Conservation (phyloP, 2,329 filamentous ascomycete genomes). For the Clarireedia paspali region DNA sequence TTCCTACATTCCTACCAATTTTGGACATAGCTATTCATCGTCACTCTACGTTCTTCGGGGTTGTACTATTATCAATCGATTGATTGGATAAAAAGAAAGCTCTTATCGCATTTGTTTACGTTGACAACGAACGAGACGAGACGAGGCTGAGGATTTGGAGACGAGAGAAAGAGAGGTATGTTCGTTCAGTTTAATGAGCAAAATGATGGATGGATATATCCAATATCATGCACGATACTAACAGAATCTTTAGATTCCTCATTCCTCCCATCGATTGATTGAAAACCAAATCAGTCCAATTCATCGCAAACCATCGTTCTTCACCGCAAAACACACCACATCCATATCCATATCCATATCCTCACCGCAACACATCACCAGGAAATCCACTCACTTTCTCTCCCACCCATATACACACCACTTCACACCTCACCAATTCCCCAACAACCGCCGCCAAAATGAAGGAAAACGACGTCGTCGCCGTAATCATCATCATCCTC, state of each 20-base stretch:
- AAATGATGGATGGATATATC: too few relatives aligned
- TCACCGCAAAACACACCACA: not conserved
- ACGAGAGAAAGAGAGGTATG: too few relatives aligned
- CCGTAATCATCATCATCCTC: constrained; percentile 60
- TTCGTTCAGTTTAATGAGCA: too few relatives aligned
- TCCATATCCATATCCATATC: not conserved
- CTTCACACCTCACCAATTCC: not conserved
- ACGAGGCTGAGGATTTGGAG: not conserved
- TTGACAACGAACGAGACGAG: not conserved
- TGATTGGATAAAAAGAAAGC: not conserved
- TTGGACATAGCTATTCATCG: not conserved
- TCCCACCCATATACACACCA: too few relatives aligned
- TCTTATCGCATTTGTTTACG: not conserved
- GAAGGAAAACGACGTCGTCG: constrained; percentile 61
- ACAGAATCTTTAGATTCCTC: too few relatives aligned
- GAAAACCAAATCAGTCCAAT: too few relatives aligned
- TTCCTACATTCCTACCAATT: not conserved
- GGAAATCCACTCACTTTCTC: too few relatives aligned
- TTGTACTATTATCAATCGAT: not conserved
- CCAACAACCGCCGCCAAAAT: constrained; percentile 33
- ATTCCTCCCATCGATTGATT: too few relatives aligned
- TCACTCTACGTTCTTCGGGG: not conserved
- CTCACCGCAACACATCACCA: too few relatives aligned
- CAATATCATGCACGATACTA: too few relatives aligned
- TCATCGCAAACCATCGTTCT: too few relatives aligned